phyloP scores from a whole-genome alignment of 73 alveolate species.

The Paramecium sexaurelia region DNA sequence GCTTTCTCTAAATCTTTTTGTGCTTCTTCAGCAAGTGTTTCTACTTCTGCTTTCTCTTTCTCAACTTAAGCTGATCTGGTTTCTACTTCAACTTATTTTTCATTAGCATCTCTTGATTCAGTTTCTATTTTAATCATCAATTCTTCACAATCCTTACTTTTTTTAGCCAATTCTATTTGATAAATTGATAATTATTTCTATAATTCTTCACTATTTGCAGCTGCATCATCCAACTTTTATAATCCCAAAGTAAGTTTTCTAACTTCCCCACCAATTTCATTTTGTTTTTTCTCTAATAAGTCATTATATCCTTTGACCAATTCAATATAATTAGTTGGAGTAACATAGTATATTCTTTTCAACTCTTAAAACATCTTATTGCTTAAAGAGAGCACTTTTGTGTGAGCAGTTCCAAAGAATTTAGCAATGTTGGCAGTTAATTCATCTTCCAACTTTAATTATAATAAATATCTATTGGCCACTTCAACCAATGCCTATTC shows the following conservation, averaged over 20 bases:
- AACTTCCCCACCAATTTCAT: constrained; percentile 91
- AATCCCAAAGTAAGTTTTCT: constrained; percentile 98
- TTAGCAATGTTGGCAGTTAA: constrained; percentile 66
- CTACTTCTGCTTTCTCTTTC: constrained; percentile 95
- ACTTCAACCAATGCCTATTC: constrained; percentile 99
- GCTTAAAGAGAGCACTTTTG: constrained; percentile 83
- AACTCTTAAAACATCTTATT: constrained; percentile 91
- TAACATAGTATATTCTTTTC: constrained; percentile 98
- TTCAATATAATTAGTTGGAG: constrained; percentile 99
- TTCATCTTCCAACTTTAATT: constrained; percentile 75
- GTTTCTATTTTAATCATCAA: constrained; percentile 93
- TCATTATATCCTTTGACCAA: constrained; percentile 94
- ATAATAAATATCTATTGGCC: constrained; percentile 87
- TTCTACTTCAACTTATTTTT: constrained; percentile 91
- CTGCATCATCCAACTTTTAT: constrained; percentile 98
- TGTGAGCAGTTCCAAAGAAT: constrained; percentile 79
- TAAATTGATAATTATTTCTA: constrained; percentile 92
- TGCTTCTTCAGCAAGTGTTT: constrained; percentile 98
- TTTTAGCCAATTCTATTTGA: constrained; percentile 91
- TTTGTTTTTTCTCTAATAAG: constrained; percentile 82
- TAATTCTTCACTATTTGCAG: constrained; percentile 97
- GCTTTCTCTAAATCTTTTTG: constrained; percentile 84
- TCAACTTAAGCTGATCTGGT: constrained; percentile 90
- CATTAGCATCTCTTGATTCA: constrained; percentile 95
- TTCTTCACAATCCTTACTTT: constrained; percentile 94